Conservation (phyloP, 306 rosid genomes). For the Elaeagnus macrophylla region DNA sequence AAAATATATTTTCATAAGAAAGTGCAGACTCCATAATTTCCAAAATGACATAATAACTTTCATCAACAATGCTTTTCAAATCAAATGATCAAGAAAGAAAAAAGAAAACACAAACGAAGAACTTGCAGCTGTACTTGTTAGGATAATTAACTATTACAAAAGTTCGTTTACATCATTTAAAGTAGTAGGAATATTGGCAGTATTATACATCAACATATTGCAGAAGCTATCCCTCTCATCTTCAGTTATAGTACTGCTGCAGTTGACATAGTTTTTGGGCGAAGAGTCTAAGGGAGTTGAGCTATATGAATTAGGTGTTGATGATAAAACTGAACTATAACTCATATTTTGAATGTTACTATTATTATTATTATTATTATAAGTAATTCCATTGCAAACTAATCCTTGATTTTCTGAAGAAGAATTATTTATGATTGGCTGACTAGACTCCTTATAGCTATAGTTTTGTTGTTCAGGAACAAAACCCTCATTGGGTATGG, state of each 20-base stretch:
- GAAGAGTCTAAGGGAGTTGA: slow-evolving; percentile 34
- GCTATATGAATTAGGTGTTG: slow-evolving; percentile 30
- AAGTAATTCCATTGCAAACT: not conserved
- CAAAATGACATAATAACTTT: not conserved
- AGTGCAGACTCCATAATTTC: not conserved
- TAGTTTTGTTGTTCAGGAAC: slow-evolving; percentile 7
- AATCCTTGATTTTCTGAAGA: slow-evolving; percentile 21
- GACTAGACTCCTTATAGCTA: not conserved
- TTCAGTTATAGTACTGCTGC: slow-evolving; percentile 27
- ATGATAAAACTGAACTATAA: slow-evolving; percentile 23
- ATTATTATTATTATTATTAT: too few species aligned
- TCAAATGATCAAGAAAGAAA: not conserved
- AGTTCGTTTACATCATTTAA: slow-evolving; percentile 26
- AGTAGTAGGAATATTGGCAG: slow-evolving; percentile 30
- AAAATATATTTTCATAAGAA: too few species aligned
- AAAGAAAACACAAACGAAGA: not conserved
- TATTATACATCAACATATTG: slow-evolving; percentile 33
- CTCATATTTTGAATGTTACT: slow-evolving; percentile 19
- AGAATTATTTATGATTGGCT: not conserved
- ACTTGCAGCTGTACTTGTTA: not conserved
- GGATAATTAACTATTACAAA: slow-evolving; percentile 19
- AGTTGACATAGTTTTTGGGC: slow-evolving; percentile 23
- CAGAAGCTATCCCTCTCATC: slow-evolving; percentile 55
- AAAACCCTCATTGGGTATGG: slow-evolving; percentile 14
- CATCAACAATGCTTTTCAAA: not conserved